A percentile compares a stretch with the other conserved stretches of the same genome.
Conservation (phyloP, 495 filamentous ascomycete species). For the Neurospora pannonica region DNA sequence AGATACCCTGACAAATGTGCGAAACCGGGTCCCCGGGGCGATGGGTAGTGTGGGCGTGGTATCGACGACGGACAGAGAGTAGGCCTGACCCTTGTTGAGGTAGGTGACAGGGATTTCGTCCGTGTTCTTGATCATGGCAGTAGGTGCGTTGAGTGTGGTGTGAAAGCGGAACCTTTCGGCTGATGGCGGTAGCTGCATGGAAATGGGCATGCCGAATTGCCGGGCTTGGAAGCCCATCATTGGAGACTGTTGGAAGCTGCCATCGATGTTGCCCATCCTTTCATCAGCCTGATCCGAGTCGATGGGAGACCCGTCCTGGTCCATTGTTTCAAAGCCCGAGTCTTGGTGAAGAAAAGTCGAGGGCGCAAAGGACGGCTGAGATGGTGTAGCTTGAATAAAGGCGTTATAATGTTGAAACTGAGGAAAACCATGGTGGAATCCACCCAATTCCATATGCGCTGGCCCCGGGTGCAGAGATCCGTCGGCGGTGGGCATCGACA, state of each 20-base stretch:
- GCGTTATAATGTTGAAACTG: constrained; percentile 66
- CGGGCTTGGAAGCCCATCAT: constrained; percentile 32
- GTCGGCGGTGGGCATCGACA: constrained; percentile 66
- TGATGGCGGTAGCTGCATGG: constrained; percentile 30
- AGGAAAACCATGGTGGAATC: constrained; percentile 46
- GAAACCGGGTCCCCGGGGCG: constrained; percentile 50
- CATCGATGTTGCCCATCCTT: constrained; percentile 40
- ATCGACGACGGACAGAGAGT: constrained; percentile 71
- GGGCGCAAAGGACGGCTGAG: constrained; percentile 61
- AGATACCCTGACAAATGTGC: constrained; percentile 81
- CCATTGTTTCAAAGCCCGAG: constrained; percentile 68
- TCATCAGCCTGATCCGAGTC: constrained; percentile 36
- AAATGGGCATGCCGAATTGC: constrained; percentile 33
- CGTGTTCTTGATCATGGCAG: constrained; percentile 84
- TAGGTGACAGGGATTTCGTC: constrained; percentile 93
- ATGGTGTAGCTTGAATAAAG: constrained; percentile 51
- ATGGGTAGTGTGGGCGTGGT: constrained; percentile 38
- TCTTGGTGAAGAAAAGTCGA: constrained; percentile 71
- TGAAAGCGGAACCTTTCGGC: constrained; percentile 78
- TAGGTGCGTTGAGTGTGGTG: constrained; percentile 82
- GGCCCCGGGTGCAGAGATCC: constrained; percentile 45
- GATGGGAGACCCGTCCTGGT: constrained; percentile 57
- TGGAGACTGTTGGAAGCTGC: constrained; percentile 41
- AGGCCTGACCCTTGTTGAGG: constrained; percentile 93
- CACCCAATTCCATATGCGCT: constrained; percentile 45